Evolutionary conservation across 495 filamentous ascomycete species (phyloP).

Genomic region (Aspergillus incahuasiensis): DNA sequence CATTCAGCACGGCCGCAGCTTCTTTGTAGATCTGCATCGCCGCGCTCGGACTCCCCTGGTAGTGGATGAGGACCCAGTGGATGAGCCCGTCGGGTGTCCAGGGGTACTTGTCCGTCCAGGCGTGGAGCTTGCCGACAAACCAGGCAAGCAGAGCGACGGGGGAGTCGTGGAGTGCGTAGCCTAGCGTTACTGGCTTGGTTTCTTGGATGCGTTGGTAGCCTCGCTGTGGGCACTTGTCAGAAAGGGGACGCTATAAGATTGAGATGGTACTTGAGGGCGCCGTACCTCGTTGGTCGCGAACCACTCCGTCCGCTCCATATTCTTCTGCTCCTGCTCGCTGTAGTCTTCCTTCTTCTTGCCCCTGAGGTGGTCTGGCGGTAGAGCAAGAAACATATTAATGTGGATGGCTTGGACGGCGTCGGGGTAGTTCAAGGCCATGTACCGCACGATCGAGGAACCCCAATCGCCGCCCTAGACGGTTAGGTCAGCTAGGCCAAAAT

Average conservation of each 20-base stretch:
- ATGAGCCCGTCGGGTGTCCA: constrained; percentile 55
- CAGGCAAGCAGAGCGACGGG: constrained; percentile 50
- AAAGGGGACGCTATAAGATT: too few species aligned
- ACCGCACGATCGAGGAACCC: constrained; percentile 42
- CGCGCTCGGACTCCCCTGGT: constrained; percentile 46
- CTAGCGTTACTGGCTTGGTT: constrained; percentile 48
- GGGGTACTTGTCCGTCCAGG: constrained; percentile 45
- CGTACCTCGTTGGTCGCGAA: too few species aligned
- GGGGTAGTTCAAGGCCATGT: constrained; percentile 38
- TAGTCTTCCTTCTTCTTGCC: too few species aligned
- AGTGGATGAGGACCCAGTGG: constrained; percentile 52
- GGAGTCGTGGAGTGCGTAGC: constrained; percentile 46
- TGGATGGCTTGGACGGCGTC: constrained; percentile 33
- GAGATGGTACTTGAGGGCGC: too few species aligned
- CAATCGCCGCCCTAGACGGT: constrained; percentile 52
- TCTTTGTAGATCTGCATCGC: constrained; percentile 50
- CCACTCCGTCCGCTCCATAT: too few species aligned
- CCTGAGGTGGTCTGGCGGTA: too few species aligned
- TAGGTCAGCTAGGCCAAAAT: too few species aligned
- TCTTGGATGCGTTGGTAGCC: constrained; percentile 44
- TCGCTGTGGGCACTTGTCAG: background rate
- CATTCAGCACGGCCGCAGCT: constrained; percentile 19
- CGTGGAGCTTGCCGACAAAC: constrained; percentile 53
- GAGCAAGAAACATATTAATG: too few species aligned
- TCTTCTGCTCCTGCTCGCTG: too few species aligned